Base-by-base conservation (phyloP, 768 basidiomycete genomes). In the Obba rivulosa region DNA sequence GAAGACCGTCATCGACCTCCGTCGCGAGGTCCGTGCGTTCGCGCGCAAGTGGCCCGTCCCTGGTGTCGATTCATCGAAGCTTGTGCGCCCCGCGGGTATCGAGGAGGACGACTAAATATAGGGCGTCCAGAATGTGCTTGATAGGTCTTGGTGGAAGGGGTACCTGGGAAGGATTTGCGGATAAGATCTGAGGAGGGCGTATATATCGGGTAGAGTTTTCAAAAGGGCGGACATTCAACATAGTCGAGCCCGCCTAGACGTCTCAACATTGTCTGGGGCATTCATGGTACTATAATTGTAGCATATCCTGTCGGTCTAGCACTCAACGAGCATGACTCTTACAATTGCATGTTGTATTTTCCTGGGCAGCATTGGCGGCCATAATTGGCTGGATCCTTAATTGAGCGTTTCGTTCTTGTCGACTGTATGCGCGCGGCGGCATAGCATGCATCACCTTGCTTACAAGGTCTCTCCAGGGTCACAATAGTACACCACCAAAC, bases 21-120 rank as follows among this genome's bases (percentile, higher is more conserved):
- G 82, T 45, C 72, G 78, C 41, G 94, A 98, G 60, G 96, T 99
- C 39, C 69, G 74, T 46, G 71, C 52, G 46, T 99, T 97, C 60
- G 92, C 94, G 14, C 78, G 72, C 59, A 76, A 76, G 69, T 99
- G 87, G 90, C 96, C 96, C 2, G 72, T 99, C 13, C 96, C 96
- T 43, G 96, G 96, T 68, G 83, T 91, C 2, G 79, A 81, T 49
- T 64, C 69, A 41, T 57, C 68, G 16, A 67, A 57, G 41, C 60
- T 80, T 23, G 61, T 58, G 56, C 59, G 80, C 62, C 87, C 87
- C 39, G 77, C 72, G 34, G 87, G 87, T 21, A 69, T 85, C 48
- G 69, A 79, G 54, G 79, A 82, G 58, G 78, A 80, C 42, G 57
- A 63, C 28, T 61, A 52, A 46, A 40, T 41, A 38, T 17, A 17